Percentiles rank a stretch among this genome's conserved stretches.
phyloP scores from a whole-genome alignment of 331 rosid genomes.

The Malus hybrid region DNA sequence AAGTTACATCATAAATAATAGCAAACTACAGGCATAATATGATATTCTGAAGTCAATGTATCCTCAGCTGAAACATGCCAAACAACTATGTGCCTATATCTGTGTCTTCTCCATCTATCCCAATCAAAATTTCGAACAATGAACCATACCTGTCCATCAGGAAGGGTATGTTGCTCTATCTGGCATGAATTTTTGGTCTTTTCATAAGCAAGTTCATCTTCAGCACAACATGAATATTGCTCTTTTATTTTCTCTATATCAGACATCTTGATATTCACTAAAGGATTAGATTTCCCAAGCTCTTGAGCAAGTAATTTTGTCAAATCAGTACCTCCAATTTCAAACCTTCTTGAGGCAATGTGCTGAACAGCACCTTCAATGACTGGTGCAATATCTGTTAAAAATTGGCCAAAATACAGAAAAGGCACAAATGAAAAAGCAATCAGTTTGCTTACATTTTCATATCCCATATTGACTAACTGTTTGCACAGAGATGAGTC shows the following conservation, averaged over 20 bases:
- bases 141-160: constrained; percentile 87
- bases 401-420: constrained; percentile 10
- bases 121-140: neutral
- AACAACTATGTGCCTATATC: neutral
- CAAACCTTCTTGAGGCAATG: constrained; percentile 95
- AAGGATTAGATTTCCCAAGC: constrained; percentile 76
- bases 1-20: neutral
- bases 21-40: neutral
- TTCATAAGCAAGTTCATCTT: constrained; percentile 80
- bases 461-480: neutral
- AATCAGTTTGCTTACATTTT: constrained; percentile 2
- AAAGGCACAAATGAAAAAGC: neutral
- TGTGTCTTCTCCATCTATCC: neutral
- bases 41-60: neutral
- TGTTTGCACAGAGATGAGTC: neutral
- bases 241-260: constrained; percentile 91
- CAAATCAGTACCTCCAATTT: constrained; percentile 87
- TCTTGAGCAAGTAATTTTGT: constrained; percentile 81
- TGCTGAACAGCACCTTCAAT: constrained; percentile 99
- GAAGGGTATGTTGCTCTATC: constrained; percentile 76
- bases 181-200: constrained; percentile 53
- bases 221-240: constrained; percentile 83
- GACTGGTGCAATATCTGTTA: constrained; percentile 91
- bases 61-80: neutral
- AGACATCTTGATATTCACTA: constrained; percentile 52